phyloP scores from a whole-genome alignment of 2,329 filamentous ascomycete species.

The Camptophora hylomeconis region DNA sequence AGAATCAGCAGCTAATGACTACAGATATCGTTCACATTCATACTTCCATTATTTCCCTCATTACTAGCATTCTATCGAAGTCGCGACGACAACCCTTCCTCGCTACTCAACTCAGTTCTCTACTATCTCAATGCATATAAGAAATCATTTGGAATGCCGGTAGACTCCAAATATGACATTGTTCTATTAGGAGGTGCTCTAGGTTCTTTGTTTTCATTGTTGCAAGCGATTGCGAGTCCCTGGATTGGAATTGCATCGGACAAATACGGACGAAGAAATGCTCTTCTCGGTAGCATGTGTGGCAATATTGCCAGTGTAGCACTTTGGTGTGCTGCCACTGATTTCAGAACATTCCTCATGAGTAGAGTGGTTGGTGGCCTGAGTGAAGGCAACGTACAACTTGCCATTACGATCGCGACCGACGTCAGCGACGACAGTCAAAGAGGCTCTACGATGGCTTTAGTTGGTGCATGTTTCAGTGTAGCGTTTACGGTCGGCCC shows the following conservation, averaged over 20 bases:
- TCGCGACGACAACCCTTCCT: conserved; percentile 50
- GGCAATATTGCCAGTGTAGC: conserved; percentile 90
- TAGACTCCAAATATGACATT: conserved; percentile 94
- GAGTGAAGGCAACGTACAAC: conserved; percentile 92
- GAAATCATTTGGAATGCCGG: conserved; percentile 76
- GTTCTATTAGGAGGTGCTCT: conserved; percentile 87
- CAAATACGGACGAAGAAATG: conserved; percentile 71
- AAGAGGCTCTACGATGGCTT: conserved; percentile 83
- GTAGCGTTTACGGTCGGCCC: conserved; percentile 96
- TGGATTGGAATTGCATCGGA: conserved; percentile 84
- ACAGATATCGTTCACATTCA: conserved; percentile 96
- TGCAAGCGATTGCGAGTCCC: conserved; percentile 85
- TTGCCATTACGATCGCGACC: conserved; percentile 90
- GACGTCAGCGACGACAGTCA: conserved; percentile 82
- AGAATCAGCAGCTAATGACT: conserved; percentile 4
- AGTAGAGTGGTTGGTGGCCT: conserved; percentile 83
- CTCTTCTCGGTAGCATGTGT: conserved; percentile 78
- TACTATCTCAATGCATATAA: conserved; percentile 87
- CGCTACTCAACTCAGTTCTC: conserved; percentile 67
- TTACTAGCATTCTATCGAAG: conserved; percentile 93
- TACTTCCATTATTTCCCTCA: conserved; percentile 87
- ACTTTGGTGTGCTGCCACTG: conserved; percentile 83
- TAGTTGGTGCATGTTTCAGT: conserved; percentile 93
- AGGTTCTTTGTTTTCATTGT: conserved; percentile 82
- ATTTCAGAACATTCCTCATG: conserved; percentile 93